Evolutionary conservation across 164 flowering plant species (phyloP).

Genomic region (Vitis rupestris): DNA sequence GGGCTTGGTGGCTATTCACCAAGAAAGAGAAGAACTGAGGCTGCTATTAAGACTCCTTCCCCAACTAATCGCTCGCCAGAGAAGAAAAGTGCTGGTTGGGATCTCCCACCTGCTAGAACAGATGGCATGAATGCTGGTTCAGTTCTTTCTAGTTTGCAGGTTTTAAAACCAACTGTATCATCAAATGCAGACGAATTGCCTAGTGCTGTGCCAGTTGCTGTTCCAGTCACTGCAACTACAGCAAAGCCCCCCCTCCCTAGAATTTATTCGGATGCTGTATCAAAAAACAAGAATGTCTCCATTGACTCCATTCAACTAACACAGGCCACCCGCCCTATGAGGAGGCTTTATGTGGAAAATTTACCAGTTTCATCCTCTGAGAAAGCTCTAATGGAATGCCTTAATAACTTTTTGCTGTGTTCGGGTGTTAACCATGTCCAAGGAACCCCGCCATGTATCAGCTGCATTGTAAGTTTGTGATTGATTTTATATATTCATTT

Average conservation of each 20-base stretch:
- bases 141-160: conserved; percentile 24
- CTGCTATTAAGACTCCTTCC: conserved; percentile 72
- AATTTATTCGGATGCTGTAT: conserved; percentile 15
- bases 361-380: conserved; percentile 77
- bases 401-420: conserved; percentile 60
- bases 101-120: conserved; percentile 54
- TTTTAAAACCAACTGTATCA: conserved; percentile 23
- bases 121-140: conserved; percentile 23
- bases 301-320: conserved; percentile 81
- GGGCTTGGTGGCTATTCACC: conserved; percentile 99
- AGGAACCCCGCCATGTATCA: conserved; percentile 84
- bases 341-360: conserved; percentile 84
- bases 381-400: conserved; percentile 59
- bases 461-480: conserved; percentile 66
- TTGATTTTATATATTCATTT: not conserved
- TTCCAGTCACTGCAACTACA: conserved; percentile 25
- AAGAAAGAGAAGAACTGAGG: conserved; percentile 79
- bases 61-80: conserved; percentile 68
- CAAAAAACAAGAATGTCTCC: conserved; percentile 29
- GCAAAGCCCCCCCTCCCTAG: conserved; percentile 23
- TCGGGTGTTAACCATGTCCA: conserved; percentile 57
- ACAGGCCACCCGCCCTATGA: conserved; percentile 79
- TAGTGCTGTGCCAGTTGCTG: conserved; percentile 24
- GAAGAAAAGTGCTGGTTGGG: conserved; percentile 78
- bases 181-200: conserved; percentile 26